Base-by-base conservation (phyloP, 768 basidiomycete species). In the Paxillus involutus region DNA sequence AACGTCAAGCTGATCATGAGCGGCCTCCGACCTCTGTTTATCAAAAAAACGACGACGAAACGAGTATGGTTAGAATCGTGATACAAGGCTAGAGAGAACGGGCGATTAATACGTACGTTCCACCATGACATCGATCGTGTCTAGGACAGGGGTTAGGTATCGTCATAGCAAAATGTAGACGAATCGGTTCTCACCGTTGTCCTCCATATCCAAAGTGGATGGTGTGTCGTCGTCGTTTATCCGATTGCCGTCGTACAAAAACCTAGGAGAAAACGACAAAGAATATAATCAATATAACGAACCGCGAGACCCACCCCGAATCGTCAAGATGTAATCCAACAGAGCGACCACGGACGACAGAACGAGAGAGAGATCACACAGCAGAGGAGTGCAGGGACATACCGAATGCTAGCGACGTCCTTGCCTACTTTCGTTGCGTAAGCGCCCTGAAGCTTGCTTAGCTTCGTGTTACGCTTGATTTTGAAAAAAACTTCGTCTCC, bases 401-500 rank as follows among this genome's bases (percentile, higher is more conserved):
- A 96, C 94, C 94, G 88, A 66, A 97, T 94, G 65, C 86, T 89
- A 59, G 67, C 61, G 17, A 93, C 88, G 59, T 95, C 92, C 71
- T 94, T 94, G 53, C 94, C 94, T 14, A 96, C 92, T 66, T 94
- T 94, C 68, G 78, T 84, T 51, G 94, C 94, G 72, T 97, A 97
- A 42, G 94, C 94, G 56, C 84, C 89, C 69, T 94, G 91, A 24
- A 96, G 82, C 77, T 96, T 97, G 79, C 85, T 89, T 62, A 97
- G 74, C 77, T 89, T 94, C 42, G 94, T 95, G 72, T 81, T 89
- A 66, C 88, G 84, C 76, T 95, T 97, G 75, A 97, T 95, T 81
- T 97, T 96, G 82, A 97, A 97, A 74, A 89, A 96, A 26, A 96
- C 91, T 69, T 95, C 93, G 33, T 94, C 91, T 53, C 91, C 91